Conservation (phyloP, 768 basidiomycete genomes). For the Phaeotremella skinneri region DNA sequence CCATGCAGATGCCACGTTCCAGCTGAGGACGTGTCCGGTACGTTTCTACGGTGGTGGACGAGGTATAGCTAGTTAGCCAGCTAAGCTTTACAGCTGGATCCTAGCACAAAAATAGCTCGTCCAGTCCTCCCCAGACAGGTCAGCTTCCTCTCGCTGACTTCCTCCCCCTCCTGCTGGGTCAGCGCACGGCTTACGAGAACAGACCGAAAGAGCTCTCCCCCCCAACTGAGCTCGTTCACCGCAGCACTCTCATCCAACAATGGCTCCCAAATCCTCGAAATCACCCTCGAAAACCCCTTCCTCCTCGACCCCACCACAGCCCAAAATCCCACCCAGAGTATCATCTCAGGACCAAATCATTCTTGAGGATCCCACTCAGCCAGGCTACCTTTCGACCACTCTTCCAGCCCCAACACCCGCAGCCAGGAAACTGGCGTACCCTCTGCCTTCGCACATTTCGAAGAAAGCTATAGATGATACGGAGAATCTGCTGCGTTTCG, state of each 20-base stretch:
- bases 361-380: neutral
- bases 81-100: no score
- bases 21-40: neutral
- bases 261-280: slow-evolving; percentile 1
- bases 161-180: neutral
- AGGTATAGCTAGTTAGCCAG: neutral
- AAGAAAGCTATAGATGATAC: slow-evolving; percentile 72
- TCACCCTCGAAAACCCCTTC: neutral
- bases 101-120: neutral
- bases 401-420: neutral
- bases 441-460: slow-evolving; percentile 42
- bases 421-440: slow-evolving; percentile 40
- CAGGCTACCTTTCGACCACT: neutral
- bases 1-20: neutral
- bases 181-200: no score
- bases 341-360: neutral
- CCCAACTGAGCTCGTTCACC: no score
- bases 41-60: neutral
- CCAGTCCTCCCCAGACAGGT: neutral
- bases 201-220: no score
- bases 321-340: neutral
- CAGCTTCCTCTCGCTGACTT: neutral
- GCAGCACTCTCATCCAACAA: neutral
- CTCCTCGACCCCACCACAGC: neutral
- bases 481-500: slow-evolving; percentile 83